Evolutionary conservation across 1,139 yeast species (phyloP).

Genomic region (Blastobotrys indianensis): DNA sequence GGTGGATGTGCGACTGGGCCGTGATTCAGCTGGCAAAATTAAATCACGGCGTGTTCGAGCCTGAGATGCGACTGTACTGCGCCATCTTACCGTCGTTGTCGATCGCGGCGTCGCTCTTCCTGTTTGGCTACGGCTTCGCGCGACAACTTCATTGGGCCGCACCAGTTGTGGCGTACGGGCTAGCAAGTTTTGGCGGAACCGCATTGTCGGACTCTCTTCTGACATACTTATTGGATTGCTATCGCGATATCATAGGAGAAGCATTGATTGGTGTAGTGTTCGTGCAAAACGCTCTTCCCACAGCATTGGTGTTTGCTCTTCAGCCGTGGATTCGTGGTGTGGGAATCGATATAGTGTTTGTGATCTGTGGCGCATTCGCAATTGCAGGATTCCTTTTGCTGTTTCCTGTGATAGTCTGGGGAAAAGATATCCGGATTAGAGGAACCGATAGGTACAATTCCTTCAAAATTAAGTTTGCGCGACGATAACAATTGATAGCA

Average conservation of each 20-base stretch:
- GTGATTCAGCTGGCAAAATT: slow-evolving; percentile 15
- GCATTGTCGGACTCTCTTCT: slow-evolving; percentile 14
- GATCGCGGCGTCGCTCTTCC: slow-evolving; percentile 14
- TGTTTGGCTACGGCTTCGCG: slow-evolving; percentile 17
- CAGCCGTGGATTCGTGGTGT: slow-evolving; percentile 16
- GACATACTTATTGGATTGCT: slow-evolving; percentile 17
- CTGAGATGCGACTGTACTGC: slow-evolving; percentile 17
- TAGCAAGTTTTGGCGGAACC: slow-evolving; percentile 16
- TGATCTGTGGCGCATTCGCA: slow-evolving; percentile 12
- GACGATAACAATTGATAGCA: too few species aligned
- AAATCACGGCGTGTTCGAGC: slow-evolving; percentile 16
- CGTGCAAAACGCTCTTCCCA: slow-evolving; percentile 19
- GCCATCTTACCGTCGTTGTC: slow-evolving; percentile 13
- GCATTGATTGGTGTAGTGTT: slow-evolving; percentile 17
- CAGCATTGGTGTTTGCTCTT: slow-evolving; percentile 14
- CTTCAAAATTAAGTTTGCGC: slow-evolving; percentile 1
- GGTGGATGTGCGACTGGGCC: slow-evolving; percentile 15
- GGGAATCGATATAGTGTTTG: slow-evolving; percentile 15
- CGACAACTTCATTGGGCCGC: slow-evolving; percentile 13
- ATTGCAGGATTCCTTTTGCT: slow-evolving; percentile 8
- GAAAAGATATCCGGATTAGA: slow-evolving; percentile 6
- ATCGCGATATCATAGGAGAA: slow-evolving; percentile 16
- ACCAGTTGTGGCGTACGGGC: slow-evolving; percentile 17
- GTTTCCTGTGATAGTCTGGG: slow-evolving; percentile 11
- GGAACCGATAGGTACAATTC: not conserved